These are phyloP conservation scores for Metschnikowia rubicola DNA, from an alignment of 805 yeast species.

Conservation along the genomic window DNA sequence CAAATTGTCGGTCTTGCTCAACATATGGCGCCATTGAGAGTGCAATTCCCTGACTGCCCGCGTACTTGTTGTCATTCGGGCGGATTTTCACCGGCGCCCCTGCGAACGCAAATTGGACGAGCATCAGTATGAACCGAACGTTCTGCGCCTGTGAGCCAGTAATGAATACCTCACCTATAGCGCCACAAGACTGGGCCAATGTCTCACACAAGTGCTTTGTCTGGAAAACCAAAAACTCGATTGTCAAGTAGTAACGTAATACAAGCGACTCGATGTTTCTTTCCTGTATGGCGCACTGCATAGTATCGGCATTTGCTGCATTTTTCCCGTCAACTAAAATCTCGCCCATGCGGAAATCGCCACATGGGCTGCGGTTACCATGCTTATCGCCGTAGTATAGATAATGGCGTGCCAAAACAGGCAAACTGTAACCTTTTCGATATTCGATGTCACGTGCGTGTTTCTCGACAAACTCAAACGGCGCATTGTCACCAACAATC, in stretches of 20 bases:
- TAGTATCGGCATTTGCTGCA: constrained; percentile 8
- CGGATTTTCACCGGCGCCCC: neutral
- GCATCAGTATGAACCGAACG: constrained; percentile 10
- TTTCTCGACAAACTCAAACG: constrained; percentile 20
- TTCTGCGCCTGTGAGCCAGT: constrained; percentile 57
- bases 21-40: constrained; percentile 2
- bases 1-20: neutral
- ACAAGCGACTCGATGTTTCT: constrained; percentile 32
- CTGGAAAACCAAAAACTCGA: constrained; percentile 54
- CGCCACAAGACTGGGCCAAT: constrained; percentile 22
- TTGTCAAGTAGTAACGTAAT: constrained; percentile 40
- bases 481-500: constrained; percentile 2
- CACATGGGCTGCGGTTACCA: constrained; percentile 59
- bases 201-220: constrained; percentile 34
- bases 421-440: constrained; percentile 19
- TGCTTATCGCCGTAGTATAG: constrained; percentile 53
- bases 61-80: constrained; percentile 2
- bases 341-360: constrained; percentile 48
- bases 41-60: constrained; percentile 11
- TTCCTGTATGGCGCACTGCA: constrained; percentile 16
- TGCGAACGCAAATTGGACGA: constrained; percentile 8
- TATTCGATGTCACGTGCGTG: constrained; percentile 22
- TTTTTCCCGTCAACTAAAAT: constrained; percentile 45
- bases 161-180: constrained; percentile 34
- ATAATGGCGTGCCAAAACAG: constrained; percentile 31